phyloP scores from a whole-genome alignment of 1,139 yeast genomes.

The Spathaspora sp. region DNA sequence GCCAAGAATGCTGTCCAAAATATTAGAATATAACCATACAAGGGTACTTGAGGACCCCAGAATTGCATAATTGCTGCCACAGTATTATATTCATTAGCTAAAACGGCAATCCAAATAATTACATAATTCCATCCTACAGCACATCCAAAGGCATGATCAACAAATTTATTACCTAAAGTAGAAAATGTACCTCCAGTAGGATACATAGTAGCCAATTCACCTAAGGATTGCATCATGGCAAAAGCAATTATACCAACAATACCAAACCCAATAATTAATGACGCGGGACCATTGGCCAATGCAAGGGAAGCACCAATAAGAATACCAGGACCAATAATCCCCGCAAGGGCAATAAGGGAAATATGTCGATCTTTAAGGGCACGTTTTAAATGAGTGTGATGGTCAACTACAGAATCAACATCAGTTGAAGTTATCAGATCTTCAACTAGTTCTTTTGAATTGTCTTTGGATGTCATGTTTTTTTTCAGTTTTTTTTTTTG shows the following conservation, averaged over 20 bases:
- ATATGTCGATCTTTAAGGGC: slow-evolving; percentile 44
- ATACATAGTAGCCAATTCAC: slow-evolving; percentile 54
- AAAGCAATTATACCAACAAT: slow-evolving; percentile 57
- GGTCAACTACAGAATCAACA: slow-evolving; percentile 2
- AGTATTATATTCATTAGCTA: slow-evolving; percentile 59
- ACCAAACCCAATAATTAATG: slow-evolving; percentile 44
- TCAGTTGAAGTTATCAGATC: background rate
- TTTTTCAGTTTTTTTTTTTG: background rate
- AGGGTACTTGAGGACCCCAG: slow-evolving; percentile 63
- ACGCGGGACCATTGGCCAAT: slow-evolving; percentile 45
- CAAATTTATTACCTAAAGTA: slow-evolving; percentile 49
- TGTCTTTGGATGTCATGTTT: background rate
- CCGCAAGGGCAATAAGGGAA: slow-evolving; percentile 51
- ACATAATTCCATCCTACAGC: slow-evolving; percentile 65
- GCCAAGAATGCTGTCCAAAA: slow-evolving; percentile 55
- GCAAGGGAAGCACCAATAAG: slow-evolving; percentile 49
- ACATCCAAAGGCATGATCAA: slow-evolving; percentile 60
- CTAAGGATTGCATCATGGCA: slow-evolving; percentile 57
- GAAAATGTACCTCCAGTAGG: slow-evolving; percentile 58
- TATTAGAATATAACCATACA: slow-evolving; percentile 56
- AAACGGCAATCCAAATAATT: slow-evolving; percentile 60
- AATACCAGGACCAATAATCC: slow-evolving; percentile 57
- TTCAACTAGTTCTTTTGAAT: slow-evolving; percentile 2
- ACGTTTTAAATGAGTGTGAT: slow-evolving; percentile 19
- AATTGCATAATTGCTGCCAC: slow-evolving; percentile 52